Evolutionary conservation across 2,329 filamentous ascomycete genomes (phyloP).

Genomic region (Sclerotinia sclerotiorum): DNA sequence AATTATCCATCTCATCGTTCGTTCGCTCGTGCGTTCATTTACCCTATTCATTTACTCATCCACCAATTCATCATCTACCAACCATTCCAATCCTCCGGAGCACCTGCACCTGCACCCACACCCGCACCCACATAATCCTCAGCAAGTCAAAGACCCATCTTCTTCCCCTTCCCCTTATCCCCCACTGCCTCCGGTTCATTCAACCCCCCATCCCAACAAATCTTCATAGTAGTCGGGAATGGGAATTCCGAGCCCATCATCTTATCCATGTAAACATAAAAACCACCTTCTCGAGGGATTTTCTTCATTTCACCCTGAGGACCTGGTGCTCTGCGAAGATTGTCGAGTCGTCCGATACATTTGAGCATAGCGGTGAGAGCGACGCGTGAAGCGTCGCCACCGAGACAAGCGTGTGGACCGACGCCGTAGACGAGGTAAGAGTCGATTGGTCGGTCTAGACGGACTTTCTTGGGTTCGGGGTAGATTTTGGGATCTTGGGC

Average conservation of each 20-base stretch:
- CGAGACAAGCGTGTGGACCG: slow-evolving; percentile 63
- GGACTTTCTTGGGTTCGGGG: slow-evolving; percentile 59
- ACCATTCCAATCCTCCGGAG: slow-evolving; percentile 4
- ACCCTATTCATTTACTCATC: too few relatives aligned
- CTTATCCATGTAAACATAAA: slow-evolving; percentile 26
- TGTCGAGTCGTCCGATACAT: slow-evolving; percentile 24
- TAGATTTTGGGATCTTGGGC: slow-evolving; percentile 54
- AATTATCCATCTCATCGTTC: too few relatives aligned
- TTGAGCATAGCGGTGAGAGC: slow-evolving; percentile 57
- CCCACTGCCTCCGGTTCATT: slow-evolving; percentile 14
- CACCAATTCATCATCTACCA: background rate
- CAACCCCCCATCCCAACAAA: slow-evolving; percentile 30
- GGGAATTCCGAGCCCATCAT: slow-evolving; percentile 54
- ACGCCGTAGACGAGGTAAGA: slow-evolving; percentile 64
- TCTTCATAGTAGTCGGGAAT: slow-evolving; percentile 43
- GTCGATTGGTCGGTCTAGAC: slow-evolving; percentile 61
- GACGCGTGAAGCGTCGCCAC: slow-evolving; percentile 46
- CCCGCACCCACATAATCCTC: background rate
- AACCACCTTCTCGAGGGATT: slow-evolving; percentile 21
- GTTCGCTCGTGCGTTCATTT: too few relatives aligned
- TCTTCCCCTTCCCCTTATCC: slow-evolving; percentile 6
- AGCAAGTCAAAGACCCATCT: background rate
- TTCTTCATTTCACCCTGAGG: slow-evolving; percentile 27
- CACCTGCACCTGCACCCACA: background rate
- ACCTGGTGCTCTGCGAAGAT: slow-evolving; percentile 25